Percentiles rank a stretch among this genome's conserved stretches.
phyloP scores from a whole-genome alignment of 441 rosid species.

The Melastoma candidum region DNA sequence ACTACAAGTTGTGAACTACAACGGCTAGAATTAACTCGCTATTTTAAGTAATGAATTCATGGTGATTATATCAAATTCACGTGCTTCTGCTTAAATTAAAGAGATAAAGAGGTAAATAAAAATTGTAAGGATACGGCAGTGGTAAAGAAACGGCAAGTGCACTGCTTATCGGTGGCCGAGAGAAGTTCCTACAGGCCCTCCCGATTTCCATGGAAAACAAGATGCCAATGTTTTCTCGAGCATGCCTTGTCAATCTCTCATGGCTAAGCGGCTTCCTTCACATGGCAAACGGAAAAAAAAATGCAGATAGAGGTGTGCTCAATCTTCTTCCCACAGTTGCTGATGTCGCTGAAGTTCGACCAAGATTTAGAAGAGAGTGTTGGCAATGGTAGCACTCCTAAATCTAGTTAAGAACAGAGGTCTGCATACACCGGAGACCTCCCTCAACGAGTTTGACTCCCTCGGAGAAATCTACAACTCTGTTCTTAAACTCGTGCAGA shows the following conservation, averaged over 20 bases:
- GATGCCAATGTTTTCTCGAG: constrained; percentile 32
- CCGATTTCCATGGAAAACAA: constrained; percentile 40
- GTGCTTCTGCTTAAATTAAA: no score
- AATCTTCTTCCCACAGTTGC: constrained; percentile 10
- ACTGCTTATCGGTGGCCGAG: constrained; percentile 28
- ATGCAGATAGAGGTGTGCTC: constrained; percentile 18
- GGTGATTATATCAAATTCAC: no score
- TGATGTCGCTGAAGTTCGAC: constrained; percentile 18
- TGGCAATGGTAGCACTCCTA: constrained; percentile 21
- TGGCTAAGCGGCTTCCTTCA: constrained; percentile 38
- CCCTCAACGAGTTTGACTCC: no score
- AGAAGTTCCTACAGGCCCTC: constrained; percentile 29
- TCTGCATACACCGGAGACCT: constrained; percentile 14
- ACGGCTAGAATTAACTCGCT: no score
- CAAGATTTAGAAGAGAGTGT: constrained; percentile 15
- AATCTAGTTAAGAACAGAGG: constrained; percentile 16
- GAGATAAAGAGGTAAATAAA: no score
- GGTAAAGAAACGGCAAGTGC: constrained; percentile 37
- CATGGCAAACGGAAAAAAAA: constrained; percentile 10
- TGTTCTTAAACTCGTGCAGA: constrained; percentile 14
- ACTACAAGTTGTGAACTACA: no score
- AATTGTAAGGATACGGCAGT: constrained; percentile 1
- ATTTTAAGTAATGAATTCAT: no score
- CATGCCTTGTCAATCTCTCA: constrained; percentile 39
- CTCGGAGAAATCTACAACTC: not conserved